These are phyloP conservation scores for Centella asiatica DNA, from an alignment of 129 eudicot species.

Conservation along the genomic window DNA sequence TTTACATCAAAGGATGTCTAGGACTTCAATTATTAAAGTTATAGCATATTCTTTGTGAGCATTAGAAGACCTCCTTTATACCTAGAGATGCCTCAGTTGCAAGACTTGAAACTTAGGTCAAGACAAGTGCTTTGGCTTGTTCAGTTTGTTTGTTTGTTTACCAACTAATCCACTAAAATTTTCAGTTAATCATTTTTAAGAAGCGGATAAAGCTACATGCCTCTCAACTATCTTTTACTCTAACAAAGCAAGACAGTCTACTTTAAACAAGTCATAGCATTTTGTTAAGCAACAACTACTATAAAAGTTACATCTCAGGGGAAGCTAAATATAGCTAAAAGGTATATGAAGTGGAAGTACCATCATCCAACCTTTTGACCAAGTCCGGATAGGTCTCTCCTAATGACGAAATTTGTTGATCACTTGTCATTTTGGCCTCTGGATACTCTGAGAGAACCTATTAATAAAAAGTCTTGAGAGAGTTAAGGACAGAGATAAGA, in stretches of 20 bases:
- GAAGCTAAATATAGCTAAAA: slow-evolving; percentile 4
- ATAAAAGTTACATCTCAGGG: neutral
- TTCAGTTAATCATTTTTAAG: neutral
- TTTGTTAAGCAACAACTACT: neutral
- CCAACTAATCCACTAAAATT: no score
- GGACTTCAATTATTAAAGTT: no score
- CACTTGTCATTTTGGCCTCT: slow-evolving; percentile 47
- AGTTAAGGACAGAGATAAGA: neutral
- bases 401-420: slow-evolving; percentile 51
- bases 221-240: no score
- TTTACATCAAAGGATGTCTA: no score
- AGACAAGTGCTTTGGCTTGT: no score
- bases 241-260: neutral
- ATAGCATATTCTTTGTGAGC: no score
- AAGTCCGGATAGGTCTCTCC: slow-evolving; percentile 67
- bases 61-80: no score
- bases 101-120: no score
- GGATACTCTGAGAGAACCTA: slow-evolving; percentile 81
- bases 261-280: neutral
- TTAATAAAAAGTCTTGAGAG: neutral
- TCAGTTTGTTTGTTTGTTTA: no score
- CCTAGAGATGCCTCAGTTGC: no score
- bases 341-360: slow-evolving; percentile 52
- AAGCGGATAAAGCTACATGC: no score
- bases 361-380: slow-evolving; percentile 94